These are phyloP conservation scores for Hygrocybe coccinea DNA, from an alignment of 768 basidiomycete species.

Conservation along the genomic window DNA sequence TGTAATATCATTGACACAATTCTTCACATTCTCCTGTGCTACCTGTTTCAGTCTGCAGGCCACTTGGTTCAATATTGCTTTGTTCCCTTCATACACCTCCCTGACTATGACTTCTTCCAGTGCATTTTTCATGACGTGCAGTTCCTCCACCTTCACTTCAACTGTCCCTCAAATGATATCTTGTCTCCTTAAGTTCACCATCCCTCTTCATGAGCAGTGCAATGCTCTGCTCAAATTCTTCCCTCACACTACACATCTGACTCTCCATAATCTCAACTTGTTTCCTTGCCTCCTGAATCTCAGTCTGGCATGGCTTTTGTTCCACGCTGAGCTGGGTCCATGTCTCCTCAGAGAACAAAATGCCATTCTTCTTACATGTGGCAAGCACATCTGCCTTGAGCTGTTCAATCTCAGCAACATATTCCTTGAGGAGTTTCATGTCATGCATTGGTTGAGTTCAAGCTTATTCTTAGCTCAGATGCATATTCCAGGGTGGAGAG, in stretches of 20 bases:
- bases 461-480: conserved; percentile 93
- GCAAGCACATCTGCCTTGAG: conserved; percentile 87
- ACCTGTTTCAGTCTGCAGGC: conserved; percentile 60
- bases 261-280: conserved; percentile 80
- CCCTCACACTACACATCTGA: conserved; percentile 69
- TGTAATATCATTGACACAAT: too few species aligned
- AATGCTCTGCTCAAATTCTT: too few species aligned
- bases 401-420: conserved; percentile 87
- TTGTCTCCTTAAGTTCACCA: conserved; percentile 64
- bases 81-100: conserved; percentile 67
- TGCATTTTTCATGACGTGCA: conserved; percentile 50
- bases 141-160: conserved; percentile 48
- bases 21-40: conserved; percentile 61
- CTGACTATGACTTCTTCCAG: conserved; percentile 79
- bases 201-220: too few species aligned
- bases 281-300: conserved; percentile 79
- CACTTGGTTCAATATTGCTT: too few species aligned
- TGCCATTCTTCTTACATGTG: conserved; percentile 92
- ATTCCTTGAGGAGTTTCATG: conserved; percentile 90
- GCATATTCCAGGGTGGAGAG: conserved; percentile 95
- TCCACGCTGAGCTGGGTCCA: conserved; percentile 80
- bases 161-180: conserved; percentile 56
- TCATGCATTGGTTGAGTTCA: conserved; percentile 92
- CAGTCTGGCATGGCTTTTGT: conserved; percentile 70
- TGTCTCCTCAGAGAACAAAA: conserved; percentile 86